Conservation (phyloP, 2,329 filamentous ascomycete species). For the Setomelanomma holmii region DNA sequence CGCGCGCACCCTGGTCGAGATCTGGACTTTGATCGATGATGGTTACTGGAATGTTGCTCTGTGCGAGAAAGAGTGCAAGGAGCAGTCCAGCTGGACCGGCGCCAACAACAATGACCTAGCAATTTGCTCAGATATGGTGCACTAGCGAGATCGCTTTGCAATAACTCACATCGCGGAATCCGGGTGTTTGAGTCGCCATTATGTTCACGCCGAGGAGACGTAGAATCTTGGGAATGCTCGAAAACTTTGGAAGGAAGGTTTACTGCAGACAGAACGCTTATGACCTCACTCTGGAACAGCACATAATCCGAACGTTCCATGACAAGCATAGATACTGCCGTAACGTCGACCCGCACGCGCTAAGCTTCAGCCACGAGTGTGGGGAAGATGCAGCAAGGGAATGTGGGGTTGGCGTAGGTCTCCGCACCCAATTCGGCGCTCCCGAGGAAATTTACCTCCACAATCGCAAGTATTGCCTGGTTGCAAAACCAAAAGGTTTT, state of each 20-base stretch:
- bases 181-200: not conserved
- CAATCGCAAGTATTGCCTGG: too few relatives aligned
- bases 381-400: not conserved
- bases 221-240: too few relatives aligned
- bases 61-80: constrained; percentile 56
- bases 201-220: too few relatives aligned
- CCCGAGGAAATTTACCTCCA: not conserved
- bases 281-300: too few relatives aligned
- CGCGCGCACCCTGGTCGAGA: constrained; percentile 64
- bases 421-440: not conserved
- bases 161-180: constrained; percentile 1
- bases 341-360: not conserved
- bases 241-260: too few relatives aligned
- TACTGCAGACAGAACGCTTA: too few relatives aligned
- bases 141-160: not conserved
- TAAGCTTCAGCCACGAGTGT: not conserved
- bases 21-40: constrained; percentile 60
- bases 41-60: constrained; percentile 56
- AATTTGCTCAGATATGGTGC: not conserved
- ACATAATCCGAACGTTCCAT: too few relatives aligned
- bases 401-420: not conserved
- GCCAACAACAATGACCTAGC: constrained; percentile 20
- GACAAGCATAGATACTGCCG: not conserved
- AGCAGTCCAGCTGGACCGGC: constrained; percentile 42
- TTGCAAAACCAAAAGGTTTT: not conserved